These are phyloP conservation scores for Fusarium siculi DNA, from an alignment of 2,329 filamentous ascomycete genomes.

Conservation along the genomic window DNA sequence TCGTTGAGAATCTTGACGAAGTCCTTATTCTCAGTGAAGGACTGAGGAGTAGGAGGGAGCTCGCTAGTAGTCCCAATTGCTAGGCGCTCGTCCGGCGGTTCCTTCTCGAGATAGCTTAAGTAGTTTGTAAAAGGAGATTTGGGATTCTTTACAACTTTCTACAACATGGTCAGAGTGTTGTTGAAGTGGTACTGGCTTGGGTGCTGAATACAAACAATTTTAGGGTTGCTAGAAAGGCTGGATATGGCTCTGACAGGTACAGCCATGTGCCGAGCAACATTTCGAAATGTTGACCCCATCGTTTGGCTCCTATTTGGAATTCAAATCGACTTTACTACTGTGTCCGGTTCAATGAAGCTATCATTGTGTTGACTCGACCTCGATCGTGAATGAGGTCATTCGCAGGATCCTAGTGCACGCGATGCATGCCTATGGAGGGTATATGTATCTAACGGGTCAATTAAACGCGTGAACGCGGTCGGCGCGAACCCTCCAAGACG, in stretches of 20 bases:
- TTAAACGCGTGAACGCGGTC: slow-evolving; percentile 55
- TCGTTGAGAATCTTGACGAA: slow-evolving; percentile 70
- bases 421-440: slow-evolving; percentile 32
- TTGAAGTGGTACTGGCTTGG: background rate
- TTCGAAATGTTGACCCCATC: slow-evolving; percentile 42
- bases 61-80: slow-evolving; percentile 68
- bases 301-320: slow-evolving; percentile 35
- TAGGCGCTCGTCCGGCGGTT: slow-evolving; percentile 63
- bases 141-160: slow-evolving; percentile 69
- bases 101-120: slow-evolving; percentile 68
- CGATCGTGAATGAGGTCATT: slow-evolving; percentile 48
- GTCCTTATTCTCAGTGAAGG: slow-evolving; percentile 67
- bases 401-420: background rate
- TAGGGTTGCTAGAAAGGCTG: slow-evolving; percentile 61
- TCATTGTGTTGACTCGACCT: background rate
- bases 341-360: background rate
- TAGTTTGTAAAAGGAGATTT: slow-evolving; percentile 59
- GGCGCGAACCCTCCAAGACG: slow-evolving; percentile 7
- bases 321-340: background rate
- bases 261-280: slow-evolving; percentile 30
- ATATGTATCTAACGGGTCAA: slow-evolving; percentile 49
- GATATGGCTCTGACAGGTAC: slow-evolving; percentile 52
- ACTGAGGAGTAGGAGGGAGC: slow-evolving; percentile 69
- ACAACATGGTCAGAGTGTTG: slow-evolving; percentile 23
- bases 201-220: slow-evolving; percentile 59